phyloP scores from a whole-genome alignment of 768 basidiomycete genomes.

The Boletus pseudo-olivaceus region DNA sequence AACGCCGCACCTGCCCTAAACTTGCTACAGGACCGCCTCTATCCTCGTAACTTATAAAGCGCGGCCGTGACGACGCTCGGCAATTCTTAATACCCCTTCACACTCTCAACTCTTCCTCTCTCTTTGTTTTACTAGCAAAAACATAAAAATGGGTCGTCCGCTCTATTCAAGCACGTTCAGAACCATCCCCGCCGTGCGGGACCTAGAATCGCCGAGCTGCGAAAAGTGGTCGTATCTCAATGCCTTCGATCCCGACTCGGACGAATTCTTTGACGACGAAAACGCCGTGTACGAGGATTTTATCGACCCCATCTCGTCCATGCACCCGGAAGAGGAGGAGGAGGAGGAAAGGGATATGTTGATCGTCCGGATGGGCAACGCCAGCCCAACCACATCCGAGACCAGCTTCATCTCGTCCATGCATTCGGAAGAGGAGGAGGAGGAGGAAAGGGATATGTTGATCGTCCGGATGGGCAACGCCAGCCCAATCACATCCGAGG shows the following conservation, averaged over 20 bases:
- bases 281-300: slow-evolving; percentile 64
- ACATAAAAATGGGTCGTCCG: slow-evolving; percentile 51
- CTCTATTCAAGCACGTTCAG: slow-evolving; percentile 49
- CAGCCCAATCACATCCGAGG: slow-evolving; percentile 38
- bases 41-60: background rate
- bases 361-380: slow-evolving; percentile 29
- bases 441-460: slow-evolving; percentile 33
- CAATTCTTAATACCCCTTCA: slow-evolving; percentile 11
- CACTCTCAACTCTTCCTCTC: background rate
- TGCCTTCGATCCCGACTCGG: slow-evolving; percentile 77
- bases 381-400: slow-evolving; percentile 38
- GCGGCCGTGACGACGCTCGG: background rate
- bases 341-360: slow-evolving; percentile 33
- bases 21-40: background rate
- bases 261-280: slow-evolving; percentile 64
- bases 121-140: slow-evolving; percentile 28
- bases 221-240: slow-evolving; percentile 64
- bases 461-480: slow-evolving; percentile 30
- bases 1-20: slow-evolving; percentile 38
- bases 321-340: slow-evolving; percentile 8
- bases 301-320: slow-evolving; percentile 38
- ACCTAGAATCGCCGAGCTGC: slow-evolving; percentile 41
- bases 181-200: slow-evolving; percentile 39
- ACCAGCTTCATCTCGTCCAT: too few species aligned
- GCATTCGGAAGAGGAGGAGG: slow-evolving; percentile 24